Conservation (phyloP, 306 rosid genomes). For the Hippophae gyantsensis region DNA sequence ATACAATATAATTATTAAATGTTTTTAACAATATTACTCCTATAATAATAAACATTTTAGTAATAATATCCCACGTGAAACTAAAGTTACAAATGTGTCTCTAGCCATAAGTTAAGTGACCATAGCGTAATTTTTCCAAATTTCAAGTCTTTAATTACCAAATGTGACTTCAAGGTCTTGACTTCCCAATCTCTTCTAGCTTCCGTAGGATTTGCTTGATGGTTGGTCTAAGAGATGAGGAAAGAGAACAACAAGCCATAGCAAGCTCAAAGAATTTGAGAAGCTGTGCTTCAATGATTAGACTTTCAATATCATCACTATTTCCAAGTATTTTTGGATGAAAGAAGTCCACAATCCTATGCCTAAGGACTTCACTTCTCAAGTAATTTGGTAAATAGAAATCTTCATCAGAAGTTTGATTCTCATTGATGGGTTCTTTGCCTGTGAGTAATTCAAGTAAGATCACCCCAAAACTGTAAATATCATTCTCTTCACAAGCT, state of each 20-base stretch:
- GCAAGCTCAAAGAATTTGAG: slow-evolving; percentile 74
- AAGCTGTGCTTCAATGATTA: slow-evolving; percentile 42
- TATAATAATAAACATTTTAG: no score
- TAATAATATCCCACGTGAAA: no score
- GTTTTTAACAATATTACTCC: no score
- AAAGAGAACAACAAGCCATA: slow-evolving; percentile 77
- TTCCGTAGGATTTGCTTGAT: slow-evolving; percentile 59
- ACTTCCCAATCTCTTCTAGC: slow-evolving; percentile 66
- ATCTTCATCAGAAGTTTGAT: slow-evolving; percentile 78
- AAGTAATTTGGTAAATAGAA: slow-evolving; percentile 73
- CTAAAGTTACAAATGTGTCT: no score
- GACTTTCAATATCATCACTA: slow-evolving; percentile 24
- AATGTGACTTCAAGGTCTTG: slow-evolving; percentile 4
- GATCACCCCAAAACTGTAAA: slow-evolving; percentile 76
- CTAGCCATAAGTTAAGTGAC: no score
- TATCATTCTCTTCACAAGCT: slow-evolving; percentile 55
- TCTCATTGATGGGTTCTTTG: slow-evolving; percentile 63
- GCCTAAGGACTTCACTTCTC: slow-evolving; percentile 68
- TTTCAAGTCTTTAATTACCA: no score
- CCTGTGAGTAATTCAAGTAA: slow-evolving; percentile 74
- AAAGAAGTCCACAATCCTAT: slow-evolving; percentile 61
- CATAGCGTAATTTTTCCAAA: no score
- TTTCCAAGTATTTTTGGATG: slow-evolving; percentile 60
- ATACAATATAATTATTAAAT: no score
- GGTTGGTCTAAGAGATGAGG: slow-evolving; percentile 72